Evolutionary conservation across 805 yeast species (phyloP).

Genomic region (Yamadazyma paraphyllophila): DNA sequence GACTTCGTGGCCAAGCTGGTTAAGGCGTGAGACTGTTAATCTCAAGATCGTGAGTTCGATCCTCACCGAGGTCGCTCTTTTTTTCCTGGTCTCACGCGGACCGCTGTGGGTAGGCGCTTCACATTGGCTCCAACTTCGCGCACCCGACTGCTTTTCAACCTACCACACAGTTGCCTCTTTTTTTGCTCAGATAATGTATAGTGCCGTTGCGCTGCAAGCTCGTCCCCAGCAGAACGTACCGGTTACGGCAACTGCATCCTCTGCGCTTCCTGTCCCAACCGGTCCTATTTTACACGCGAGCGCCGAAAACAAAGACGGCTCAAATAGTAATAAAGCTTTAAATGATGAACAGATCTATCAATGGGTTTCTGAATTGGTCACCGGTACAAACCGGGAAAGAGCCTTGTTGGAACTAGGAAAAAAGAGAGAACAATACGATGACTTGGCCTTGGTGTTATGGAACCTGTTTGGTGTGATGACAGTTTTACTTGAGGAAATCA

Average conservation of each 20-base stretch:
- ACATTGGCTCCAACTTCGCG: too few species aligned
- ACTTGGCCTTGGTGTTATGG: constrained; percentile 90
- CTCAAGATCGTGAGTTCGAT: constrained; percentile 20
- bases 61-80: constrained; percentile 19
- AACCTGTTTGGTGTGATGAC: constrained; percentile 97
- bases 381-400: constrained; percentile 89
- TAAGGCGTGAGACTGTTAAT: constrained; percentile 21
- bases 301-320: neutral
- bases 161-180: too few species aligned
- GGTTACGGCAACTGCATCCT: neutral
- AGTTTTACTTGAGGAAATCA: constrained; percentile 81
- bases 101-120: too few species aligned
- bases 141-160: too few species aligned
- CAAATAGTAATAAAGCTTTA: constrained; percentile 20
- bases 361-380: constrained; percentile 86
- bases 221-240: neutral
- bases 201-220: constrained; percentile 6
- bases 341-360: constrained; percentile 78
- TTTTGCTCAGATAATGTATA: constrained; percentile 2
- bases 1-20: constrained; percentile 22
- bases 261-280: neutral
- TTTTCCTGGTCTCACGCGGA: neutral
- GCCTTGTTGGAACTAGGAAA: constrained; percentile 91
- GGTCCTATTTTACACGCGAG: neutral
- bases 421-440: constrained; percentile 92